phyloP scores from a whole-genome alignment of 208 protist genomes.

The Crithidia acanthocephali region DNA sequence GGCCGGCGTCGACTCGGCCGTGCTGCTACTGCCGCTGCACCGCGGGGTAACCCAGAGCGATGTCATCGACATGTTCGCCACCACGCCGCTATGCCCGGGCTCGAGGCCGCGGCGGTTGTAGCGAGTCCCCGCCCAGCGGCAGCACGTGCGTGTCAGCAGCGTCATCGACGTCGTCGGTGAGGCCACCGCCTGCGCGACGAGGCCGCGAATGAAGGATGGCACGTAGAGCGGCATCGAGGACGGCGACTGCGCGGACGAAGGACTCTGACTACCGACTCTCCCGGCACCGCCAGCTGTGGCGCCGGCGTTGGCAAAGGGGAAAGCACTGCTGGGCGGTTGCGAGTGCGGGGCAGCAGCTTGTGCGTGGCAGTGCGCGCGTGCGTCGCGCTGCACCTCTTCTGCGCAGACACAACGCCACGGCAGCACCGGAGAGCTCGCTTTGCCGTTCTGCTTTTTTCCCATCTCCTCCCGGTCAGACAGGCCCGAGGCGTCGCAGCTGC shows the following conservation, averaged over 20 bases:
- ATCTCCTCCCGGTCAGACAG: not conserved
- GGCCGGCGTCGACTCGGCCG: not conserved
- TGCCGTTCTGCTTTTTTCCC: not conserved
- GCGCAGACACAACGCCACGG: conserved; percentile 29
- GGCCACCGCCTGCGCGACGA: conserved; percentile 36
- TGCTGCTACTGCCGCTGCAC: not conserved
- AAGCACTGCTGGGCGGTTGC: not conserved
- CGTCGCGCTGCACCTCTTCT: conserved; percentile 29
- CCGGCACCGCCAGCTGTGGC: not conserved
- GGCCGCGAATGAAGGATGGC: conserved; percentile 69
- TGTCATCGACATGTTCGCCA: conserved; percentile 77
- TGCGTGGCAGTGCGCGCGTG: not conserved
- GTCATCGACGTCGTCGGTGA: conserved; percentile 27
- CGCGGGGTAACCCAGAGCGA: conserved; percentile 65
- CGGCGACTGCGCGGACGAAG: no score
- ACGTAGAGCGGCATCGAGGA: conserved; percentile 42
- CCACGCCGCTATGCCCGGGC: conserved; percentile 58
- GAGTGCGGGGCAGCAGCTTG: no score
- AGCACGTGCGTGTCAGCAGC: conserved; percentile 72
- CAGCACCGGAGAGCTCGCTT: not conserved
- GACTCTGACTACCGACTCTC: no score
- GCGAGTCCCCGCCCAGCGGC: conserved; percentile 78
- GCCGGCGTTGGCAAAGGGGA: not conserved
- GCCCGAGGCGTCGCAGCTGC: not conserved
- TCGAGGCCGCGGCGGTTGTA: conserved; percentile 89